phyloP scores from a whole-genome alignment of 164 flowering plant genomes.

The Aristolochia californica region DNA sequence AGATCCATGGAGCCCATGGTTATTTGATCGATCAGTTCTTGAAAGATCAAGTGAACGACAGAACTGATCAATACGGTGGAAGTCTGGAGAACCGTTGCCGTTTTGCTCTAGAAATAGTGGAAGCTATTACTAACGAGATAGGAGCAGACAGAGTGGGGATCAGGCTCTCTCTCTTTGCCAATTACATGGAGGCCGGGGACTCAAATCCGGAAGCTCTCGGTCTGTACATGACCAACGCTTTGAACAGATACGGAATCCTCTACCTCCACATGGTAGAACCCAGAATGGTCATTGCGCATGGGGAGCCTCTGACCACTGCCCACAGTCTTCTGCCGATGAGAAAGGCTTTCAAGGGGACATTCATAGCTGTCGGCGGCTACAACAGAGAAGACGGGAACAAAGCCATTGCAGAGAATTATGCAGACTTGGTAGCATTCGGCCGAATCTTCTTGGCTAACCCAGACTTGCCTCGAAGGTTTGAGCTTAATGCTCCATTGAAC shows the following conservation, averaged over 20 bases:
- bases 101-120: constrained; percentile 40
- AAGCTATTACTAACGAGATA: constrained; percentile 41
- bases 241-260: constrained; percentile 16
- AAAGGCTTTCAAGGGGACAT: constrained; percentile 20
- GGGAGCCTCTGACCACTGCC: background rate
- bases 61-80: constrained; percentile 53
- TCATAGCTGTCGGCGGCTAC: constrained; percentile 23
- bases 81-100: constrained; percentile 45
- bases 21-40: constrained; percentile 52
- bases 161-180: constrained; percentile 22
- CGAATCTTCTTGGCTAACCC: constrained; percentile 25
- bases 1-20: constrained; percentile 57
- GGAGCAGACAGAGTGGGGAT: constrained; percentile 40
- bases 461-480: constrained; percentile 21
- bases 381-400: constrained; percentile 20
- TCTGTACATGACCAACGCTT: constrained; percentile 20
- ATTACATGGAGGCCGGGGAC: constrained; percentile 18
- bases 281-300: constrained; percentile 15
- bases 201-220: constrained; percentile 25
- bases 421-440: constrained; percentile 24
- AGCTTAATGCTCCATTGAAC: constrained; percentile 22
- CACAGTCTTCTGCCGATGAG: constrained; percentile 20
- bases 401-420: constrained; percentile 11
- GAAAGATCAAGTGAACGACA: constrained; percentile 49
- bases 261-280: constrained; percentile 26